A percentile compares a stretch with the other conserved stretches of the same genome.
Evolutionary conservation across 73 alveolate genomes (phyloP).

Genomic region (Tetrahymena borealis): DNA sequence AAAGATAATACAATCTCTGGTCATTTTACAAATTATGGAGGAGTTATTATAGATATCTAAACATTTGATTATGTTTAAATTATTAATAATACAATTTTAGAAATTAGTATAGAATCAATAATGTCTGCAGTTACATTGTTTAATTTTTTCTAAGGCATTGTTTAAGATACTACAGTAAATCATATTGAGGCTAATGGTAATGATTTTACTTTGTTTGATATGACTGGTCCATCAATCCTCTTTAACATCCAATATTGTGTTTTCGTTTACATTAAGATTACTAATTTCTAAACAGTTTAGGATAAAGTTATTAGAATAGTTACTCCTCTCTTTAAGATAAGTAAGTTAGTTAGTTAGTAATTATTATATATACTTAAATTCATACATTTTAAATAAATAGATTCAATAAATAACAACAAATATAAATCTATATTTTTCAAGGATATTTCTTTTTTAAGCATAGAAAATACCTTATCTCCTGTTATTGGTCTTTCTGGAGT

Average conservation of each 20-base stretch:
- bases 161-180: neutral
- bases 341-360: neutral
- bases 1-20: neutral
- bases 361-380: neutral
- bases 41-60: neutral
- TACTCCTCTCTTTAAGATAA: neutral
- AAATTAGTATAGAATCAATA: neutral
- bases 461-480: neutral
- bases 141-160: neutral
- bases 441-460: neutral
- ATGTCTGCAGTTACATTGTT: neutral
- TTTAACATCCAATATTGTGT: neutral
- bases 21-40: neutral
- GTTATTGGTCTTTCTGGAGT: neutral
- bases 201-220: neutral
- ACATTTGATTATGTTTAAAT: neutral
- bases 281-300: no score
- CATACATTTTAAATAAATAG: neutral
- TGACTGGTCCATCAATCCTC: neutral
- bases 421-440: neutral
- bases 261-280: neutral
- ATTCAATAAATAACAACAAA: neutral
- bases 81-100: neutral
- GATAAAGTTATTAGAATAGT: no score
- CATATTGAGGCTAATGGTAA: neutral